Percentiles rank a stretch among this genome's conserved stretches.
These are phyloP conservation scores for Didymella sp. DNA, from an alignment of 2,329 filamentous ascomycete genomes.

Conservation along the genomic window DNA sequence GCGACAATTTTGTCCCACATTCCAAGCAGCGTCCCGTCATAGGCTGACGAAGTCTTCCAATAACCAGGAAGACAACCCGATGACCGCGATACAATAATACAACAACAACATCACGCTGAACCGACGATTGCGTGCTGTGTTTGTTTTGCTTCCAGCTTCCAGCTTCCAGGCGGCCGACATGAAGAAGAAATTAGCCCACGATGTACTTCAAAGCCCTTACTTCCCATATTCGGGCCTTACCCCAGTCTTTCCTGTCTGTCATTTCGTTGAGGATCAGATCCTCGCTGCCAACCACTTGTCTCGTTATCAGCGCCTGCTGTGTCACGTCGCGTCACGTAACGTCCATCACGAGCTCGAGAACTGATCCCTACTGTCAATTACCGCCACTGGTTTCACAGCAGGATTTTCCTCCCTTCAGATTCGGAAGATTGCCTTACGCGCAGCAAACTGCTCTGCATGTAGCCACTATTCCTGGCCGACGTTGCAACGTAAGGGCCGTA, in stretches of 20 bases:
- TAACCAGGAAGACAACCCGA: slow-evolving; percentile 9
- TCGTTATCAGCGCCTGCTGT: slow-evolving; percentile 28
- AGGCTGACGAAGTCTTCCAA: slow-evolving; percentile 14
- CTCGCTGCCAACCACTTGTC: slow-evolving; percentile 19
- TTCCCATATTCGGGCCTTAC: slow-evolving; percentile 11
- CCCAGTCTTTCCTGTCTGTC: slow-evolving; percentile 11
- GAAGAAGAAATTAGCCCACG: slow-evolving; percentile 1
- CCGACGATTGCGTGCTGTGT: not conserved
- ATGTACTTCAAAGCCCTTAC: slow-evolving; percentile 10
- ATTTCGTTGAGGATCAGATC: slow-evolving; percentile 15
- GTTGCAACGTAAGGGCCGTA: slow-evolving; percentile 30
- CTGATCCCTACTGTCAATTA: slow-evolving; percentile 28
- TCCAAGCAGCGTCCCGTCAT: slow-evolving; percentile 12
- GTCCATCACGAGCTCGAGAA: slow-evolving; percentile 29
- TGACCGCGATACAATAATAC: not conserved
- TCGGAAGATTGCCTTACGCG: slow-evolving; percentile 24
- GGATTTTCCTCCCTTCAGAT: slow-evolving; percentile 29
- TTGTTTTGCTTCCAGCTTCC: not conserved
- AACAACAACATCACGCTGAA: not conserved
- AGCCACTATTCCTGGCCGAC: slow-evolving; percentile 27
- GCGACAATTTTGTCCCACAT: slow-evolving; percentile 19
- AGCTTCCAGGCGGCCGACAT: not conserved
- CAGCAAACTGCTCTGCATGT: slow-evolving; percentile 24
- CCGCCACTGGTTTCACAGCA: slow-evolving; percentile 30
- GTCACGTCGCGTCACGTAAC: slow-evolving; percentile 29